Base-by-base conservation (phyloP, 2,329 filamentous ascomycete species). In the Phaeoacremonium minimum region DNA sequence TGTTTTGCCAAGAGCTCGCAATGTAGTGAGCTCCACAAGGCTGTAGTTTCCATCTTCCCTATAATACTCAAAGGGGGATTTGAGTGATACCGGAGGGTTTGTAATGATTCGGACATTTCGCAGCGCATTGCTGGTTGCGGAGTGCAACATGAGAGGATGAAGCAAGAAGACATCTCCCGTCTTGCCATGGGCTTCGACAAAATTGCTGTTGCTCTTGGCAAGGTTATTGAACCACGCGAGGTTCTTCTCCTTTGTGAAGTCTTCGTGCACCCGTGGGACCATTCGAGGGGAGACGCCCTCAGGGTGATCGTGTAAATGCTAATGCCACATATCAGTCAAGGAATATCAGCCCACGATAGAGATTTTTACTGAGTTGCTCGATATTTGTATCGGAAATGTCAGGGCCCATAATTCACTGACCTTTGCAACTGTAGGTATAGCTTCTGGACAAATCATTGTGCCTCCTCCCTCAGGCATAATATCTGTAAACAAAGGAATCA, bases 401-500 rank as follows among this genome's bases (percentile, higher is more conserved):
- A n/a, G n/a, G n/a, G n/a, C n/a, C n/a, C n/a, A n/a, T n/a, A n/a
- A n/a, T n/a, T n/a, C n/a, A n/a, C n/a, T n/a, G n/a, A n/a, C n/a
- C n/a, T n/a, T 60, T 1, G 81, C 81, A 4, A 85, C 64, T 18
- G 61, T 56, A 4, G 67, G 64, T 33, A 83, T 77, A 0, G 73
- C 79, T 35, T 71, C 66, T 0, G 78, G 73, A 47, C 79, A 83
- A 32, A 86, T 71, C 50, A 77, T 66, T 0, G 82, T 86, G 4
- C 77, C 83, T 17, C 83, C 83, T 5, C 77, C 80, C 20, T 69
- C 66, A 1, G 73, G 57, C 7, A 63, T 58, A 35, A 86, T 75
- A 50, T 85, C 80, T 1, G 69, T 78, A 60, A 81, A 86, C 5
- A 85, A 56, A 2, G 82, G 81, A 28, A 83, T 84, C 11, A 85